phyloP scores from a whole-genome alignment of 2,329 filamentous ascomycete species.

The Xylariaceae sp. region DNA sequence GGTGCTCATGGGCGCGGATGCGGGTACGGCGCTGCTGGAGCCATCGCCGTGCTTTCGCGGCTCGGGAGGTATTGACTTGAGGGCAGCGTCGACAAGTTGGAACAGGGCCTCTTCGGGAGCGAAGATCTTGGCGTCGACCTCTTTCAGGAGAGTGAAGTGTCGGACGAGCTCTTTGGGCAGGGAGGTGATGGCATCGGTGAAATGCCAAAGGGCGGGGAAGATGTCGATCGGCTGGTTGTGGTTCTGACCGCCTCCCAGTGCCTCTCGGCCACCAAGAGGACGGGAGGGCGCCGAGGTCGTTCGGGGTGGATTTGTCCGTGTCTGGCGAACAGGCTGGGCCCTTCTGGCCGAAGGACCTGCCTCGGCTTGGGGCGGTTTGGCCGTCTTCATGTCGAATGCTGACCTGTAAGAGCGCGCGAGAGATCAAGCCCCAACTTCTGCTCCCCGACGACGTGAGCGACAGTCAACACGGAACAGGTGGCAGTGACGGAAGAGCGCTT shows the following conservation, averaged over 20 bases:
- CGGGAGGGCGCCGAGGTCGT: slow-evolving; percentile 44
- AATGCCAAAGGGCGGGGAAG: slow-evolving; percentile 64
- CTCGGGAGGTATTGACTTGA: slow-evolving; percentile 45
- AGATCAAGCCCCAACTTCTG: neutral
- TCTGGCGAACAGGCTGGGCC: slow-evolving; percentile 60
- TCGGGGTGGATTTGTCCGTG: slow-evolving; percentile 59
- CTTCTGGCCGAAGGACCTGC: slow-evolving; percentile 46
- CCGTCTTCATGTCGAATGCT: slow-evolving; percentile 45
- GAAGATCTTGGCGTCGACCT: slow-evolving; percentile 96
- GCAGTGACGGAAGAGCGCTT: slow-evolving; percentile 5
- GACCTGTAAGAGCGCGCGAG: slow-evolving; percentile 8
- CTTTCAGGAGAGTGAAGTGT: slow-evolving; percentile 92
- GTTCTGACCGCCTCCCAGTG: slow-evolving; percentile 38
- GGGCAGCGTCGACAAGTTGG: slow-evolving; percentile 63
- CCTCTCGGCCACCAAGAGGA: slow-evolving; percentile 39
- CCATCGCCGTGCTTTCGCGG: slow-evolving; percentile 41
- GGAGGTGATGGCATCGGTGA: slow-evolving; percentile 86
- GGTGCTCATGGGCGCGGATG: slow-evolving; percentile 44
- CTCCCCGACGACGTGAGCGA: slow-evolving; percentile 6
- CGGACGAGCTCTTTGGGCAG: slow-evolving; percentile 91
- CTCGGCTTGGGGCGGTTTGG: slow-evolving; percentile 40
- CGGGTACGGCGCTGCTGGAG: slow-evolving; percentile 36
- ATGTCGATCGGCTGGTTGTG: slow-evolving; percentile 60
- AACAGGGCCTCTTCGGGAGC: slow-evolving; percentile 78
- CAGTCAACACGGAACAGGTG: slow-evolving; percentile 2